Evolutionary conservation across 2,329 filamentous ascomycete genomes (phyloP), one percentile per base, ranked within the genome.

Genomic region (Arthrobotrys iridis): DNA sequence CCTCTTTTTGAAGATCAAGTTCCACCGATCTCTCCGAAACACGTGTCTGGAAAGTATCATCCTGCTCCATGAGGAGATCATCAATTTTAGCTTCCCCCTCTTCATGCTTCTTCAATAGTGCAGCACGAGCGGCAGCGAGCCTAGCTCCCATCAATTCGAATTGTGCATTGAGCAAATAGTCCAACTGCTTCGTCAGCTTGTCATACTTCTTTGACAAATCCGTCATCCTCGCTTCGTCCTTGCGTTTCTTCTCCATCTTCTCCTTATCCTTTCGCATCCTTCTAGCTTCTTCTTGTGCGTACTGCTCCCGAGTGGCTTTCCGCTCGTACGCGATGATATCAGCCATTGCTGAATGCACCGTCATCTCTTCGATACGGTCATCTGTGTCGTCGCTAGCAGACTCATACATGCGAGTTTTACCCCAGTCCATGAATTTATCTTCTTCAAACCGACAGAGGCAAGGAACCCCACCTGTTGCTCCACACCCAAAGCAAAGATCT

Each of bases 191-290:
- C 4, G 62, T 67, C 20, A 74, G 62, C 28, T 74, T 74, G 22
- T 74, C 70, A 33, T 74, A 74, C 18, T 66, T 74, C 43, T 67
- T 74, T 10, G 70, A 74, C 24, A 74, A 11, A 43, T 74, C 70
- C 1, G 70, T 67, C 43, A 74, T 74, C 57, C 62, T 60, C 2
- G 70, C 70, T 48, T 67, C 70, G 8, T 74, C 70, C 28, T 62
- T 74, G n/a, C 70, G 62, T 30, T 74, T 74, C 70, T 60, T 66
- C 45, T 74, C 70, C 70, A 62, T 60, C 46, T 74, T 74, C 22
- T 74, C 70, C 15, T 74, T 74, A 7, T 60, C 52, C 40, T 43
- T 57, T 24, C 62, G 67, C 10, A 57, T 15, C 15, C 70, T 35
- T 24, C 55, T 18, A 7, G 70, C 62, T 55, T 74, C 70, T 30